Conservation (phyloP, 1,284 basidiomycete species). For the Kwoniella shivajii region DNA sequence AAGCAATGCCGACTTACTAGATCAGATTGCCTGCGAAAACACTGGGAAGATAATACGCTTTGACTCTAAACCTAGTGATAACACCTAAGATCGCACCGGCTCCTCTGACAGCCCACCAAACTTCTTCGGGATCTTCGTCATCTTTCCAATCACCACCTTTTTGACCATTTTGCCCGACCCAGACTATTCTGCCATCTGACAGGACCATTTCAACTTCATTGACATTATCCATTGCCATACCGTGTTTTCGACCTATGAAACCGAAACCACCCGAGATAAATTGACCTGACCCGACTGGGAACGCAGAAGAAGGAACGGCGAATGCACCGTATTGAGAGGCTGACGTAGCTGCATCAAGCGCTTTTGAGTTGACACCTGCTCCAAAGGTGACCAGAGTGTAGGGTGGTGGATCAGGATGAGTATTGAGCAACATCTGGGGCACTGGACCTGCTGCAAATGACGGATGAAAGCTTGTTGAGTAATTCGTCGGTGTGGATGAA, state of each 20-base stretch:
- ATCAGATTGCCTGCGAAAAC: constrained; percentile 89
- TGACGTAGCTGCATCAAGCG: constrained; percentile 74
- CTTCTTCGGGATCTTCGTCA: constrained; percentile 52
- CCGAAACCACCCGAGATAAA: constrained; percentile 89
- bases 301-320: constrained; percentile 70
- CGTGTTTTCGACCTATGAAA: constrained; percentile 77
- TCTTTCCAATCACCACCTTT: constrained; percentile 55
- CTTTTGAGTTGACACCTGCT: constrained; percentile 76
- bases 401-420: constrained; percentile 60
- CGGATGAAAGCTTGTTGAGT: constrained; percentile 9
- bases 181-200: constrained; percentile 67
- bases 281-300: constrained; percentile 64
- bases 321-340: constrained; percentile 77
- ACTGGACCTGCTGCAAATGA: constrained; percentile 6
- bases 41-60: constrained; percentile 80
- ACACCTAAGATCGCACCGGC: constrained; percentile 82
- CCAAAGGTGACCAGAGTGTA: constrained; percentile 79
- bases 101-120: constrained; percentile 89
- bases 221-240: constrained; percentile 80
- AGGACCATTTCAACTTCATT: constrained; percentile 77
- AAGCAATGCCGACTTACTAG: constrained; percentile 62
- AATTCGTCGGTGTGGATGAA: constrained; percentile 16
- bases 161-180: constrained; percentile 63
- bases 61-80: constrained; percentile 81
- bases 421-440: constrained; percentile 24